Conservation (phyloP, 2,329 filamentous ascomycete species). For the Torrubiella hemipterigena region DNA sequence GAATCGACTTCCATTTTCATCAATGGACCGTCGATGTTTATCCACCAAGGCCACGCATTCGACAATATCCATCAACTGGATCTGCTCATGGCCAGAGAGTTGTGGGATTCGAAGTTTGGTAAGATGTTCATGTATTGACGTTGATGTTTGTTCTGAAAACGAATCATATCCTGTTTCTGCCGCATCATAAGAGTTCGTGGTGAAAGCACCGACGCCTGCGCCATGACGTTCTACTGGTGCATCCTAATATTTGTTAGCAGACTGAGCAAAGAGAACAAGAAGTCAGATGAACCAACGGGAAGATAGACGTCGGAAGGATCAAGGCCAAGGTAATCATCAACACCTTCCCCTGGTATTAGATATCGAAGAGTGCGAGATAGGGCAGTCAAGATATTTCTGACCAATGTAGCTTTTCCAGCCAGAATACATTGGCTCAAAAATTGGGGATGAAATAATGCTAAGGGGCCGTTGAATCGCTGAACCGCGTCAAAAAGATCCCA, state of each 20-base stretch:
- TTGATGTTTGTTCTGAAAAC: constrained; percentile 61
- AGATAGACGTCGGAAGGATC: constrained; percentile 47
- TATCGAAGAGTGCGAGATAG: constrained; percentile 72
- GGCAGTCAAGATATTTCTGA: constrained; percentile 60
- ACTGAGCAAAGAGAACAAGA: too few relatives aligned
- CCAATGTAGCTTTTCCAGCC: constrained; percentile 60
- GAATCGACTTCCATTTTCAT: constrained; percentile 80
- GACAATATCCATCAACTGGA: constrained; percentile 70
- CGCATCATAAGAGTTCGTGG: too few relatives aligned
- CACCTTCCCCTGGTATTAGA: constrained; percentile 64
- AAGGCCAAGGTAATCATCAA: constrained; percentile 68
- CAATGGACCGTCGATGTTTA: constrained; percentile 76
- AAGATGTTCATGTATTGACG: constrained; percentile 64
- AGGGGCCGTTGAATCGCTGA: constrained; percentile 70
- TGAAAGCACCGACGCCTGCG: too few relatives aligned
- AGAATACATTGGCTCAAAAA: constrained; percentile 80
- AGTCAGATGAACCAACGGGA: too few relatives aligned
- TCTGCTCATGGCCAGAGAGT: constrained; percentile 75
- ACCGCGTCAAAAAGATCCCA: constrained; percentile 73
- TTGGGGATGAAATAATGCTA: constrained; percentile 87
- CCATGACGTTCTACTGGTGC: constrained; percentile 7
- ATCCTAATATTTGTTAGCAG: not conserved
- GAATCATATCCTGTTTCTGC: too few relatives aligned
- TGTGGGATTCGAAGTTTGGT: constrained; percentile 63
- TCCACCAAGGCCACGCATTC: constrained; percentile 78